A percentile compares a stretch with the other conserved stretches of the same genome.
Evolutionary conservation across 1,284 basidiomycete genomes (phyloP).

Genomic region (Serendipita sp.): DNA sequence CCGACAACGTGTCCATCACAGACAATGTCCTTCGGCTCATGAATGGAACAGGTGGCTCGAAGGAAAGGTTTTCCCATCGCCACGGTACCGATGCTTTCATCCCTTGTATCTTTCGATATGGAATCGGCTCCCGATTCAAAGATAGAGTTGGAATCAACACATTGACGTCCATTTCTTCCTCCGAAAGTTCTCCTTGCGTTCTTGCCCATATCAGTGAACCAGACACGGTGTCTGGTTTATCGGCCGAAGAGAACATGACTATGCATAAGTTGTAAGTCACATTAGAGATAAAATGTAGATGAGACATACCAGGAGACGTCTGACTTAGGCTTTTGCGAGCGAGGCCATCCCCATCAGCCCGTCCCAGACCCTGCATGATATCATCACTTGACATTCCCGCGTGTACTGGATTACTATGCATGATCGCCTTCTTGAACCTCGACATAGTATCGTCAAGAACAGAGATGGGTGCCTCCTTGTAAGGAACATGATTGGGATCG

Average conservation of each 20-base stretch:
- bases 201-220: conserved; percentile 6
- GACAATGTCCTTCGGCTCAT: conserved; percentile 49
- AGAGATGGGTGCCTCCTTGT: conserved; percentile 53
- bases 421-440: conserved; percentile 70
- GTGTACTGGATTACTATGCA: conserved; percentile 2
- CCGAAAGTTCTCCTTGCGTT: conserved; percentile 6
- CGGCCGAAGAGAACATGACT: too few species aligned
- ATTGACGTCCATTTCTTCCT: not conserved
- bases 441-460: conserved; percentile 76
- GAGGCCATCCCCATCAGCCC: not conserved
- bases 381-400: not conserved
- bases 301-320: not conserved
- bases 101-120: conserved; percentile 27
- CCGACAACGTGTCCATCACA: conserved; percentile 46
- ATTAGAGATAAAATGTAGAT: not conserved
- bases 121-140: conserved; percentile 29
- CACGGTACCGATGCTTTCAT: conserved; percentile 29
- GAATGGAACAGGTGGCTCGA: conserved; percentile 58
- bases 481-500: conserved; percentile 17
- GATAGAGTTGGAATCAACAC: conserved; percentile 15
- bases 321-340: too few species aligned
- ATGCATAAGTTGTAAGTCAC: not conserved
- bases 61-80: conserved; percentile 57
- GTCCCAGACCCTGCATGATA: not conserved
- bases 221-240: not conserved